Evolutionary conservation across 768 basidiomycete genomes (phyloP), one percentile per base, ranked within the genome.

Genomic region (Calocybe indica): DNA sequence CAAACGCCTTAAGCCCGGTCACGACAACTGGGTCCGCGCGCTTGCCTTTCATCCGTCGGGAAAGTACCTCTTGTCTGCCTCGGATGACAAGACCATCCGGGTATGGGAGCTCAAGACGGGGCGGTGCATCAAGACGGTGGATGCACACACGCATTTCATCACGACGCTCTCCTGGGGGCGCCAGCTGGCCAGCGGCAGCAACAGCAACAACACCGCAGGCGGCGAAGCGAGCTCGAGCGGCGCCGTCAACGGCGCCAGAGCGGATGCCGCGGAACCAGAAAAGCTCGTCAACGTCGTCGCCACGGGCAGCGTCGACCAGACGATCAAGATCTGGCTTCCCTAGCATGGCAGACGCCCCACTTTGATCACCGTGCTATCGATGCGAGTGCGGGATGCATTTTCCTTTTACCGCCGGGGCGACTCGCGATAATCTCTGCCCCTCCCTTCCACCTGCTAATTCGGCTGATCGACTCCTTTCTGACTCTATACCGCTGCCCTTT

Each of bases 1-100:
- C 30, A 12, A 34, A 11, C 58, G 14, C 11, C 14, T 37, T 37
- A 37, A 85, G 80, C 72, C 78, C 34, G 87, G 87, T 9, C 86
- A 95, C 59, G 90, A 93, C 64, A 91, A 92, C 56, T 95, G 92
- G 92, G 75, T 95, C 43, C 82, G 90, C 48, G 87, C 83, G 1
- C 73, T 95, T 38, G 81, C 87, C 12, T 94, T 94, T 71, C 92
- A 94, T 65, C 92, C 92, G 0, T 80, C 80, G 7, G 92, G 92
- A 11, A 93, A 93, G 63, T 86, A 82, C 62, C 78, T 95, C 9
- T 73, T 95, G n/a, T 92, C 91, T 7, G 89, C 87, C 4, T 88
- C 89, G 9, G 92, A 95, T 62, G 92, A 95, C 72, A 89, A 92
- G 66, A 89, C 89, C 7, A 80, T 94, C 55, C 82, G 89, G 7